Base-by-base conservation (phyloP, 177 flowering plant genomes). In the Vitis hybrid region DNA sequence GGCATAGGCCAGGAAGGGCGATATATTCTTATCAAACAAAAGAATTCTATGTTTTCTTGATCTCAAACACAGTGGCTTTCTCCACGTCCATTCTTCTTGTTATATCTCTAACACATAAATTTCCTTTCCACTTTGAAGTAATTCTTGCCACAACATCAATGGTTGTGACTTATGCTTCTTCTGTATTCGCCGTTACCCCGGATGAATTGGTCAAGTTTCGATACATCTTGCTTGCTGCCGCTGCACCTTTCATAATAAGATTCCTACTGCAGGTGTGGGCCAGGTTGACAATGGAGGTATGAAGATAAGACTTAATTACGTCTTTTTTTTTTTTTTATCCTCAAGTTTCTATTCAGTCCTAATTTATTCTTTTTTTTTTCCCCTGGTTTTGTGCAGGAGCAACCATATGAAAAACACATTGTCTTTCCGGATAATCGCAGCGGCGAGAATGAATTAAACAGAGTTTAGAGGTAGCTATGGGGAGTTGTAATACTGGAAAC, bases 51-150 rank as follows among this genome's bases (percentile, higher is more conserved):
- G 66, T 70, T 13, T 72, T 73, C 68, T 23, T 75, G 68, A 34
- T 63, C 0, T 70, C 70, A 0, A 75, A 75, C 70, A 71, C 74
- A 8, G 3, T 75, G 51, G 78, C 78, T 12, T 65, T 75, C 30
- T 71, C 74, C 12, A n/a, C 78, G 1, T 64, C 75, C 4, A 68
- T 76, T 3, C 64, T 58, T 8, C 56, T 76, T 7, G 6, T 71
- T 26, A 21, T 68, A 4, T 67, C 69, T 11, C 72, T 76, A 14
- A 76, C 75, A 0, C 59, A 67, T 62, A 60, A 26, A 9, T 74
- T 69, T 60, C 77, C 72, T 58, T 74, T 73, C 12, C 66, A 48
- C 21, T 48, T 73, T 5, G 76, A 73, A 45, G 23, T 67, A 3
- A 54, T 58, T 64, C 54, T 62, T 52, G 71, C 79, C 21, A 62